Evolutionary conservation across 1,139 yeast species (phyloP).

Genomic region (Kodamaea derodonti): DNA sequence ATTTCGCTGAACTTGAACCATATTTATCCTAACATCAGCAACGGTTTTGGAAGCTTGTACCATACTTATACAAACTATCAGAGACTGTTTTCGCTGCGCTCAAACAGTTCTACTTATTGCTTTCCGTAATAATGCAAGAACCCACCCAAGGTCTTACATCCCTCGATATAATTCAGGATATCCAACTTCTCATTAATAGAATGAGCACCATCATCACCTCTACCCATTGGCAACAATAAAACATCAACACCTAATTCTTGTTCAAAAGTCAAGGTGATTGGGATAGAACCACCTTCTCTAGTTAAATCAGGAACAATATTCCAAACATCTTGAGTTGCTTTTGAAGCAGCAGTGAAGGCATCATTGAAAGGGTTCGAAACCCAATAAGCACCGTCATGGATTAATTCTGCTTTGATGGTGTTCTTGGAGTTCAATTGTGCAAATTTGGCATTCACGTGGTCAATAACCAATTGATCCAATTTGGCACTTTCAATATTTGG

Average conservation of each 20-base stretch:
- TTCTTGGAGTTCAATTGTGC: constrained; percentile 72
- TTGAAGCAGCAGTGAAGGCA: constrained; percentile 88
- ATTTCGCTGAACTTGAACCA: no score
- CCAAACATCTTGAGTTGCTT: constrained; percentile 94
- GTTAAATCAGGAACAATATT: constrained; percentile 93
- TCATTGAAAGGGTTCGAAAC: constrained; percentile 90
- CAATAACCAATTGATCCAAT: constrained; percentile 72
- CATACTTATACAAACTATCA: no score
- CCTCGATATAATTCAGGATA: constrained; percentile 83
- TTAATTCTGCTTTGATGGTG: constrained; percentile 63
- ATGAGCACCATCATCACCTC: constrained; percentile 99
- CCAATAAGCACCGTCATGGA: constrained; percentile 97
- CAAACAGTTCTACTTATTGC: constrained; percentile 3
- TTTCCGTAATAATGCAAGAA: constrained; percentile 82
- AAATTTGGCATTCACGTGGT: constrained; percentile 65
- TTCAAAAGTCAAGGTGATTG: constrained; percentile 91
- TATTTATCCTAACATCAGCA: no score
- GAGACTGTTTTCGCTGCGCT: no score
- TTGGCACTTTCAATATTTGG: constrained; percentile 84
- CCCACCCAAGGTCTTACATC: constrained; percentile 91
- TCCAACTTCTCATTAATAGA: constrained; percentile 94
- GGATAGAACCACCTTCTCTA: constrained; percentile 98
- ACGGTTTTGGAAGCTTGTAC: no score
- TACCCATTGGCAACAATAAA: constrained; percentile 90
- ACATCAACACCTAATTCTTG: constrained; percentile 81